phyloP scores from a whole-genome alignment of 345 rosid genomes.

The Pseudoturritis turrita region DNA sequence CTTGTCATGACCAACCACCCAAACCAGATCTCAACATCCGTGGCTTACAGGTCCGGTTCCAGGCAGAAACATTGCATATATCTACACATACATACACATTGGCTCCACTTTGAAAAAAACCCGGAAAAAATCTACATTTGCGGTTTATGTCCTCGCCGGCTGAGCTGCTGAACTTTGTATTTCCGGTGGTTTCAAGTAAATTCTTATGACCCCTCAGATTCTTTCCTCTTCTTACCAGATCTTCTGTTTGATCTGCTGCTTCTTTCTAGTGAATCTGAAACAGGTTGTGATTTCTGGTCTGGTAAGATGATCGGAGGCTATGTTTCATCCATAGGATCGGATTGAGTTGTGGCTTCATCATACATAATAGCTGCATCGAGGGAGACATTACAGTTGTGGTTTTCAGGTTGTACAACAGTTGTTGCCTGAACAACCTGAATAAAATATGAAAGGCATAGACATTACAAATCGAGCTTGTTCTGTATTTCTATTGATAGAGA shows the following conservation, averaged over 20 bases:
- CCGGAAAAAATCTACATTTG: not conserved
- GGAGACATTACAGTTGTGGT: no score
- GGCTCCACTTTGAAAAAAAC: not conserved
- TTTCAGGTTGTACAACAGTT: constrained; percentile 52
- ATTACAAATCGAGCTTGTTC: not conserved
- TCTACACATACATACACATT: constrained; percentile 23
- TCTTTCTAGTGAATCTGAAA: constrained; percentile 52
- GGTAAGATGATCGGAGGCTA: constrained; percentile 30
- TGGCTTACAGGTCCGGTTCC: constrained; percentile 1
- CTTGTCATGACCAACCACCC: constrained; percentile 11
- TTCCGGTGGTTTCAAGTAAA: not conserved
- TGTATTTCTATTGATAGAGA: not conserved
- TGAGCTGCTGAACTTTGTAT: not conserved
- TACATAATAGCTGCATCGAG: constrained; percentile 78
- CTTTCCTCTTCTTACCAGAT: constrained; percentile 89
- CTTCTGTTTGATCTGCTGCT: constrained; percentile 52
- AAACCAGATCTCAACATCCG: constrained; percentile 8
- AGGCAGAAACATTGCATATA: constrained; percentile 8
- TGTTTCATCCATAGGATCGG: constrained; percentile 37
- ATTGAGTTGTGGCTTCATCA: constrained; percentile 37
- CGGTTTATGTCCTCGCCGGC: not conserved
- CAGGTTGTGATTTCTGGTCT: constrained; percentile 37
- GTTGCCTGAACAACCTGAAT: constrained; percentile 90
- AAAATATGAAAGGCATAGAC: not conserved
- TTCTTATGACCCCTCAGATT: constrained; percentile 51